These are phyloP conservation scores for Neofusicoccum umdonicola DNA, from an alignment of 2,329 filamentous ascomycete species.

Conservation along the genomic window DNA sequence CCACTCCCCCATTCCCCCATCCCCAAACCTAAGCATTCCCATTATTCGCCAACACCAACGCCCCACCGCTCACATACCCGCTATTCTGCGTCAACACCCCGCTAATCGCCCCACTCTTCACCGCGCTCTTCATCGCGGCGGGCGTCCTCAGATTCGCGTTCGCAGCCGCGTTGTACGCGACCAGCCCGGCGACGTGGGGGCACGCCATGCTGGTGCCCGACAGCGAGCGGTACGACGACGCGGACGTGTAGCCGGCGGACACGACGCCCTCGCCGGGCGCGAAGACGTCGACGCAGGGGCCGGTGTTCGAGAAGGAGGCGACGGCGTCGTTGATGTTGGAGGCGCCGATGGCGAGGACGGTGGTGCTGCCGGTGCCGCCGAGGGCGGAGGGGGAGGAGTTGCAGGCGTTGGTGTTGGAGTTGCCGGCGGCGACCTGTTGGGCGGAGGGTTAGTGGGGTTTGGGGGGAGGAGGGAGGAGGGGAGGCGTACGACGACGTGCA, in stretches of 20 bases:
- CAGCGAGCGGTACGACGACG: too few relatives aligned
- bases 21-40: background rate
- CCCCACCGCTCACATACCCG: background rate
- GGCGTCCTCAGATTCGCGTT: background rate
- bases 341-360: conserved; percentile 31
- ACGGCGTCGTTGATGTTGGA: conserved; percentile 26
- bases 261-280: conserved; percentile 39
- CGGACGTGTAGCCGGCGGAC: conserved; percentile 42
- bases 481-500: conserved; percentile 32
- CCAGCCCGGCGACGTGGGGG: conserved; percentile 26
- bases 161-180: conserved; percentile 22
- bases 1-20: background rate
- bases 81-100: background rate
- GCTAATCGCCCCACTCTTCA: background rate
- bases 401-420: conserved; percentile 29
- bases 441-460: too few relatives aligned
- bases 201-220: conserved; percentile 31
- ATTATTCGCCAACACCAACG: background rate
- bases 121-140: background rate
- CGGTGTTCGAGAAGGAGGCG: conserved; percentile 35
- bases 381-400: conserved; percentile 30
- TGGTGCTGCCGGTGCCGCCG: conserved; percentile 22
- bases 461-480: background rate
- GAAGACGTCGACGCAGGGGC: conserved; percentile 38
- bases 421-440: conserved; percentile 32